A percentile compares a stretch with the other conserved stretches of the same genome.
Evolutionary conservation across 441 rosid genomes (phyloP).

Genomic region (Populus hybrid): DNA sequence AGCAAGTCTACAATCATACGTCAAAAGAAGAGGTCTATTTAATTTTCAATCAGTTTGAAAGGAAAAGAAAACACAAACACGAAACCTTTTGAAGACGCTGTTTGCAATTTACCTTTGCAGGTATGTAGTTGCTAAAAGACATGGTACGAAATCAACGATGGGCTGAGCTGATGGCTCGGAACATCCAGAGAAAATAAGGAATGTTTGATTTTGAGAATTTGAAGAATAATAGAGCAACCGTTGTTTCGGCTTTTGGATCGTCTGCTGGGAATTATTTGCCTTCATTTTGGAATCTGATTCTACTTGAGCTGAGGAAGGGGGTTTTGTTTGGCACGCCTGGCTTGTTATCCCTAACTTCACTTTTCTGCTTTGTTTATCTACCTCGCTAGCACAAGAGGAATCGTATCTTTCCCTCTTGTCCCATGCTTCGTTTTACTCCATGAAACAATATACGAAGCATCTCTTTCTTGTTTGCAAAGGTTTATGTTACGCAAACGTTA

Average conservation of each 20-base stretch:
- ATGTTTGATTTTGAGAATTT: conserved; percentile 2
- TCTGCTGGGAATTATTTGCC: conserved; percentile 9
- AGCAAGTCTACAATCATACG: conserved; percentile 39
- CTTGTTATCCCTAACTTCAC: conserved; percentile 17
- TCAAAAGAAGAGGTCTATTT: not conserved
- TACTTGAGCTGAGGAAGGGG: conserved; percentile 10
- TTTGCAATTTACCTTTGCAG: conserved; percentile 34
- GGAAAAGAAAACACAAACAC: not conserved
- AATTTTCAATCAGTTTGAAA: not conserved
- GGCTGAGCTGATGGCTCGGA: conserved; percentile 13
- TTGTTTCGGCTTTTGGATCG: conserved; percentile 22
- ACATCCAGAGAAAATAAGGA: conserved; percentile 1
- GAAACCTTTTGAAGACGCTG: not conserved
- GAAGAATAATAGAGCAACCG: conserved; percentile 1
- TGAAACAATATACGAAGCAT: conserved; percentile 24
- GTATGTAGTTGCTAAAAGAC: conserved; percentile 25
- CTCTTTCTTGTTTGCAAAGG: conserved; percentile 29
- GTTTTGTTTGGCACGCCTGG: conserved; percentile 6
- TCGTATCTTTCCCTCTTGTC: conserved; percentile 8
- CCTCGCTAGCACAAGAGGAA: not conserved
- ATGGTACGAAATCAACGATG: conserved; percentile 16
- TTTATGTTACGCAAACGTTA: not conserved
- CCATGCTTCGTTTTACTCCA: conserved; percentile 16
- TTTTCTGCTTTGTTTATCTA: conserved; percentile 13
- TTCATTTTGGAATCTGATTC: conserved; percentile 36